phyloP scores from a whole-genome alignment of 768 basidiomycete genomes.

The Rubroboletus pulcherrimus region DNA sequence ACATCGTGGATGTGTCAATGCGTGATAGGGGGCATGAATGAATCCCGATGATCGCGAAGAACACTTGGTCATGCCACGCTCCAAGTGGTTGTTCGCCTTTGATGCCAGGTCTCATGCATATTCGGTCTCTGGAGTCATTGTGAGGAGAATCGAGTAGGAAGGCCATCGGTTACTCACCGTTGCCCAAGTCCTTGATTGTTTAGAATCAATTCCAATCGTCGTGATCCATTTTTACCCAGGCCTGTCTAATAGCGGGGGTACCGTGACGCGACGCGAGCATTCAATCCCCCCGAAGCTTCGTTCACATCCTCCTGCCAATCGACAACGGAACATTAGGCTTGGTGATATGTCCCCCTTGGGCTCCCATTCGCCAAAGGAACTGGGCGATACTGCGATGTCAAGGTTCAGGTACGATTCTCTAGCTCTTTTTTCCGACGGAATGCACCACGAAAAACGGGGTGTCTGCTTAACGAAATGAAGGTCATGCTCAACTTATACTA shows the following conservation, averaged over 20 bases:
- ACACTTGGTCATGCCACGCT: slow-evolving; percentile 14
- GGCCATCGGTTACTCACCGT: slow-evolving; percentile 15
- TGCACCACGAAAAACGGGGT: not conserved
- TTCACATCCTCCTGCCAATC: not conserved
- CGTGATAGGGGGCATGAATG: not conserved
- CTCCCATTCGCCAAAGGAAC: not conserved
- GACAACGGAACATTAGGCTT: not conserved
- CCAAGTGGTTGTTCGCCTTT: slow-evolving; percentile 2
- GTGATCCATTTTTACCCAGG: not conserved
- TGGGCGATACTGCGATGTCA: not conserved
- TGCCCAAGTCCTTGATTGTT: no score
- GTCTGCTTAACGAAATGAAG: not conserved
- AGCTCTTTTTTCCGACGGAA: not conserved
- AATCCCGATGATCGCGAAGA: slow-evolving; percentile 10
- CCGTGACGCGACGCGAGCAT: not conserved
- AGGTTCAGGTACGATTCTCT: not conserved
- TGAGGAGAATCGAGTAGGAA: slow-evolving; percentile 6
- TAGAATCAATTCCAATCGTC: not conserved
- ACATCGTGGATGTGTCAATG: not conserved
- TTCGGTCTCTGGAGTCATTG: slow-evolving; percentile 6
- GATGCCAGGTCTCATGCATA: not conserved
- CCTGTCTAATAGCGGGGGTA: not conserved
- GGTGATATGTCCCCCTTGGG: not conserved
- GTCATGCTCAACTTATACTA: not conserved
- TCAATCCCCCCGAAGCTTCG: not conserved